Percentiles rank a stretch among this genome's conserved stretches.
Conservation (phyloP, 208 protist genomes). For the Crithidia acanthocephali region DNA sequence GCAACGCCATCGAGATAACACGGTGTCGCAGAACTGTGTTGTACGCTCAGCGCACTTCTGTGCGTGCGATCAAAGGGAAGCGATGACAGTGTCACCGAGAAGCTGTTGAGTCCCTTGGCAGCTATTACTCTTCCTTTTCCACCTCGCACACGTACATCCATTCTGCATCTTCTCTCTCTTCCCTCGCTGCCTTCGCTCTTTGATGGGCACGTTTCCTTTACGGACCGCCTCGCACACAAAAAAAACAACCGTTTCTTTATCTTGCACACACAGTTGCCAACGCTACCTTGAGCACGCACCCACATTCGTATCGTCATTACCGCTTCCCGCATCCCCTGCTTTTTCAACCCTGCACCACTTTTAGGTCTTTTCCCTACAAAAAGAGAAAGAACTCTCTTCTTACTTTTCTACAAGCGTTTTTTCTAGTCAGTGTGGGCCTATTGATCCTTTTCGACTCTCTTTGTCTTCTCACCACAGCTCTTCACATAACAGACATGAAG, state of each 20-base stretch:
- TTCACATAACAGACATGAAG: neutral
- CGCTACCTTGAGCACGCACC: neutral
- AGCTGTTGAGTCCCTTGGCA: too few relatives aligned
- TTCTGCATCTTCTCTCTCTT: too few relatives aligned
- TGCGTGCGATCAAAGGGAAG: constrained; percentile 17
- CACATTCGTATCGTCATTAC: constrained; percentile 21
- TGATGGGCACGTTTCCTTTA: neutral
- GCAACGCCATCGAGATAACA: too few relatives aligned
- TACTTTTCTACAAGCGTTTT: neutral
- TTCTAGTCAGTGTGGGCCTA: neutral
- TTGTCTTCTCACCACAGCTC: neutral
- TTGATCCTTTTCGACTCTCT: too few relatives aligned
- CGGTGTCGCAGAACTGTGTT: too few relatives aligned
- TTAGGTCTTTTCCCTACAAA: neutral
- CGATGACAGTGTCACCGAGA: too few relatives aligned
- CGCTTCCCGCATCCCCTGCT: neutral
- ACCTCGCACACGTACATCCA: too few relatives aligned
- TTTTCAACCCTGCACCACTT: neutral
- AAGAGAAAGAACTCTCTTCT: neutral
- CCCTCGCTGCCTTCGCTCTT: too few relatives aligned
- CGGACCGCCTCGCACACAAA: neutral
- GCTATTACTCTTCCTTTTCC: too few relatives aligned
- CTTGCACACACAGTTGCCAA: neutral
- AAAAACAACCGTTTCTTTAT: neutral
- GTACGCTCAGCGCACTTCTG: too few relatives aligned